Evolutionary conservation across 208 protist species (phyloP).

Genomic region (Trypanosoma scelopori): DNA sequence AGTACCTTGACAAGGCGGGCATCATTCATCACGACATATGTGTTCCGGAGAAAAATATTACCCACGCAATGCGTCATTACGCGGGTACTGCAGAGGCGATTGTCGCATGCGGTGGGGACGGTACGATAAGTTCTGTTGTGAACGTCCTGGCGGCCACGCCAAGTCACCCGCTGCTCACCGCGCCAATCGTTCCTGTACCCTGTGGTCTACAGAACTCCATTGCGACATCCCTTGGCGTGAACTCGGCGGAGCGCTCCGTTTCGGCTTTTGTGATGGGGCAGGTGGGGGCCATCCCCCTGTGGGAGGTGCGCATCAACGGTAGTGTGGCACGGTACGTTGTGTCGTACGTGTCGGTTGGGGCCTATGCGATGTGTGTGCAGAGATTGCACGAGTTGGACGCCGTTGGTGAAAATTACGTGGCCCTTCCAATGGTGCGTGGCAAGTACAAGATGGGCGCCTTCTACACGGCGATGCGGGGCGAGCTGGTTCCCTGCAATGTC

Average conservation of each 20-base stretch:
- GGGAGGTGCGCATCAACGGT: slow-evolving; percentile 55
- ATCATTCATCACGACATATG: slow-evolving; percentile 64
- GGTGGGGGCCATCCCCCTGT: slow-evolving; percentile 57
- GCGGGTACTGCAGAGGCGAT: slow-evolving; percentile 37
- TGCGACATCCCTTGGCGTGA: slow-evolving; percentile 63
- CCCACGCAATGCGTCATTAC: slow-evolving; percentile 30
- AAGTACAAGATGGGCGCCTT: slow-evolving; percentile 44
- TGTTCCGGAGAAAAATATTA: slow-evolving; percentile 44
- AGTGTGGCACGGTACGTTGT: slow-evolving; percentile 52
- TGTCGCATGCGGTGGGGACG: slow-evolving; percentile 74
- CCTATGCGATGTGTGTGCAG: slow-evolving; percentile 53
- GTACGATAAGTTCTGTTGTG: slow-evolving; percentile 68
- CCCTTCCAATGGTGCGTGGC: slow-evolving; percentile 38
- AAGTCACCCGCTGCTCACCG: slow-evolving; percentile 10
- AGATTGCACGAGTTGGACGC: slow-evolving; percentile 43
- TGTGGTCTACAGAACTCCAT: slow-evolving; percentile 81
- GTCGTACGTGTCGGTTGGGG: slow-evolving; percentile 63
- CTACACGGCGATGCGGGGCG: slow-evolving; percentile 49
- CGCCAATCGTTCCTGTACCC: slow-evolving; percentile 66
- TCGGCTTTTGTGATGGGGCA: slow-evolving; percentile 60
- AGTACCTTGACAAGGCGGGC: slow-evolving; percentile 66
- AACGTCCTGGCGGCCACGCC: slow-evolving; percentile 45
- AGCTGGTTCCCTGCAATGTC: slow-evolving; percentile 31
- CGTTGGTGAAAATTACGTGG: slow-evolving; percentile 62
- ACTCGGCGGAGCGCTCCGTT: slow-evolving; percentile 58